Percentiles rank a stretch among this genome's conserved stretches.
phyloP scores from a whole-genome alignment of 176 grass and related monocot genomes.

The Oryza coarctata region DNA sequence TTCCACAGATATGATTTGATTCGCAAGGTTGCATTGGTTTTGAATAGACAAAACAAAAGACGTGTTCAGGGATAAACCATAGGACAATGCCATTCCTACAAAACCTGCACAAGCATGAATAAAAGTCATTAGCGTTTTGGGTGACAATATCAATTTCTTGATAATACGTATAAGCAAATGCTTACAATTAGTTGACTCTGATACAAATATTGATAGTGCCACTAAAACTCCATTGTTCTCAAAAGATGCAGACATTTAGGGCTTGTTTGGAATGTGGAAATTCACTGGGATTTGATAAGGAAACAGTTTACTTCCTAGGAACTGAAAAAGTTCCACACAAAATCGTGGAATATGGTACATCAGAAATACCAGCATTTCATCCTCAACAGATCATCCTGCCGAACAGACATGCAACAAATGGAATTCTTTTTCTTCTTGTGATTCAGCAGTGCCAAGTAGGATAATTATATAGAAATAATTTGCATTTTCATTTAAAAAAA shows the following conservation, averaged over 20 bases:
- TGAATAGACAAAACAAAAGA: constrained; percentile 80
- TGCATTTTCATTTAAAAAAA: background rate
- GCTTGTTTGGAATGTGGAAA: background rate
- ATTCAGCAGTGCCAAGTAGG: background rate
- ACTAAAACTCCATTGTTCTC: background rate
- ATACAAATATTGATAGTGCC: background rate
- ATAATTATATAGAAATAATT: background rate
- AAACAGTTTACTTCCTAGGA: background rate
- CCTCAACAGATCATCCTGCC: background rate
- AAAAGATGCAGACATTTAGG: background rate
- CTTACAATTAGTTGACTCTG: background rate
- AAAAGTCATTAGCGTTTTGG: constrained; percentile 7
- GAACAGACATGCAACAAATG: background rate
- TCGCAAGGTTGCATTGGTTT: constrained; percentile 74
- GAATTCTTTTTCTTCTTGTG: background rate
- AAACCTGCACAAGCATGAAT: constrained; percentile 53
- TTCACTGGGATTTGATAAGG: background rate
- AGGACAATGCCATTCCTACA: constrained; percentile 93
- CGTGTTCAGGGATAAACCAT: constrained; percentile 84
- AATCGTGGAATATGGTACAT: background rate
- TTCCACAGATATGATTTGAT: constrained; percentile 89
- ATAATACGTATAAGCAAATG: background rate
- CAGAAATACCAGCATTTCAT: background rate
- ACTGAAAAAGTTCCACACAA: background rate
- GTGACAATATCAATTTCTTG: background rate